Evolutionary conservation across 192 early-diverging fungal genomes (phyloP), one percentile per base, ranked within the genome.

Genomic region (Podila verticillata): DNA sequence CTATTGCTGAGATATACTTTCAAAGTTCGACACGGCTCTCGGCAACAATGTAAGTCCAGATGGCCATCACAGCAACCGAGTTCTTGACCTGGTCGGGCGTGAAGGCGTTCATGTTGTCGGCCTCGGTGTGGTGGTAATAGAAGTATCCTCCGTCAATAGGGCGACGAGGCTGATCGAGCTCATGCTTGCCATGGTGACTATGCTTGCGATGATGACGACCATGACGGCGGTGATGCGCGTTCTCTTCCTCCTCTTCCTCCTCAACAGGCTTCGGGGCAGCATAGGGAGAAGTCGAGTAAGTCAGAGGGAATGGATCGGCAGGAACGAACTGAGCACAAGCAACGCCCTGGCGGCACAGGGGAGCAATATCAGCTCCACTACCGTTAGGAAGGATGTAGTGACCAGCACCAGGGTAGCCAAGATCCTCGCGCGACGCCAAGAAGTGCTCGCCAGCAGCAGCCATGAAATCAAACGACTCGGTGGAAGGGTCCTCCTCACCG

Each of bases 21-120:
- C 48, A 84, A 28, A 84, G 51, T 59, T 68, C 82, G 15, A 70
- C 60, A 15, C 59, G 82, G 32, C 81, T 69, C 39, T 90, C 89
- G 24, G 89, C 85, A 34, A 86, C 81, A 30, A 88, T 82, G 10
- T 87, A 90, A 17, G 89, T 82, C 89, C 89, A 90, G 19, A 87
- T 81, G 13, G 89, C 89, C 57, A 90, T 82, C 15, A 86, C 82
- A 2, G 89, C 86, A n/a, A 87, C 87, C 56, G 86, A 86, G 61
- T 82, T 83, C 49, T 86, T 83, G 58, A 90, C 80, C 63, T 90
- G 86, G 57, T 85, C 83, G 59, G 84, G 83, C 8, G 77, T 80
- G 66, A 91, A 84, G 4, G 75, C 74, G 44, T 87, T 83, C 61
- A 91, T 73, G 59, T 85, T 77, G 47, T 91, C 88, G 29, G 82